Evolutionary conservation across 1,139 yeast genomes (phyloP), one percentile per base, ranked within the genome.

Genomic region (Debaryomyces coudertii): DNA sequence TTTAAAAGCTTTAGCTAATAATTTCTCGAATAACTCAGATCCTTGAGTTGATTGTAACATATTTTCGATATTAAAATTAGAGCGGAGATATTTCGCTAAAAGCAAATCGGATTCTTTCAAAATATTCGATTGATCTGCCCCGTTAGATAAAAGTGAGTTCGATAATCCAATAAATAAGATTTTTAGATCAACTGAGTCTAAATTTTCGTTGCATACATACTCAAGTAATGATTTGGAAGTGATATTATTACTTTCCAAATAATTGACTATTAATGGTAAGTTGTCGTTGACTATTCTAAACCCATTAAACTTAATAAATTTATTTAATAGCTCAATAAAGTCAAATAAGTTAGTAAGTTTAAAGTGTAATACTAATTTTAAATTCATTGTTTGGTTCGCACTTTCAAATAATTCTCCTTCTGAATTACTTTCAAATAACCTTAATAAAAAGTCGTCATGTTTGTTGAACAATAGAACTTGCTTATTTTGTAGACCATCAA

Each of bases 321-420:
- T 69, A 44, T 63, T 66, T 15, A 82, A 47, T 2, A 65, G 48
- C 4, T 55, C 53, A 24, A 74, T 51, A 52, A 78, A 68, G 1
- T 58, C 50, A 2, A 41, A 40, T 1, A 66, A 46, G 6, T 55
- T 49, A 34, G 45, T 54, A 31, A 47, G 57, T 51, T 52, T 55
- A 47, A 58, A 65, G 47, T 68, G 66, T n/a, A 76, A 59, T 28
- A 83, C 52, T 5, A 81, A 54, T 43, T 69, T 68, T 47, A 85
- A 61, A 50, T 76, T 74, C 28, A 82, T 65, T 0, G 83, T 73
- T 53, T 84, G 87, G 22, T 73, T 55, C 1, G 80, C 63, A 0
- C 65, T 73, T 48, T 80, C 77, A 43, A 77, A 77, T 14, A 87
- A 65, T 3, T 70, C 78, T 12, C 87, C 88, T 58, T 87, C 95